Evolutionary conservation across 306 rosid genomes (phyloP), one percentile per base, ranked within the genome.

Genomic region (Cicer pinnatifidum): DNA sequence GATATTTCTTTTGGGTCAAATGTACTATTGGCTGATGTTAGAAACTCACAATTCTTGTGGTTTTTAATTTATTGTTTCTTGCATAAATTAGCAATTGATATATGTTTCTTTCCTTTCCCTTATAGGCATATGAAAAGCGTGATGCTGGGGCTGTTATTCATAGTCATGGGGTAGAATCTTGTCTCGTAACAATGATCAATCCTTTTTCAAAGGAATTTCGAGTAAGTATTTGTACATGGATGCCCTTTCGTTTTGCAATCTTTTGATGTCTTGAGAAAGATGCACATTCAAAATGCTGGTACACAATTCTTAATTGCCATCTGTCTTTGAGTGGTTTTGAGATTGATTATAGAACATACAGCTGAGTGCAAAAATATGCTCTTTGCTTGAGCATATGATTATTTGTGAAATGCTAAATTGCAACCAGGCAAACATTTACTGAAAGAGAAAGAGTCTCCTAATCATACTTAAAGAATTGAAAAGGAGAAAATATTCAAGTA

Each of bases 101-200:
- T 12, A 23, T 6, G 38, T 43, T 51, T 72, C 57, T 76, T 78
- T 80, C 54, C 16, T 72, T 43, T 75, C 17, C 66, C 69, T 73
- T 76, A 47, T 77, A 94, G 97, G 96, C 97, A 68, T 94, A 89
- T 85, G 88, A 89, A 68, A 84, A 83, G 90, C 85, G 92, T 62
- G 80, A 86, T 68, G 95, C 97, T 46, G 97, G 91, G 67, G 97
- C 98, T 81, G 92, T 91, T 76, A 85, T 88, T 70, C 96, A 91
- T 71, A 91, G 96, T 84, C 97, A 94, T 41, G 97, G 97, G 76
- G 84, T 91, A 5, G 97, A 94, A 79, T 89, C 97, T 71, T 94
- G 99, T 78, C 91, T 91, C 41, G 93, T 77, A 67, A 91, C 99
- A 63, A 91, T 94, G 96, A 75, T 91, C 82, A 83, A 89, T 60